Percentiles rank a stretch among this genome's conserved stretches.
Conservation (phyloP, 164 flowering plant species). For the Nelumbo lutea region DNA sequence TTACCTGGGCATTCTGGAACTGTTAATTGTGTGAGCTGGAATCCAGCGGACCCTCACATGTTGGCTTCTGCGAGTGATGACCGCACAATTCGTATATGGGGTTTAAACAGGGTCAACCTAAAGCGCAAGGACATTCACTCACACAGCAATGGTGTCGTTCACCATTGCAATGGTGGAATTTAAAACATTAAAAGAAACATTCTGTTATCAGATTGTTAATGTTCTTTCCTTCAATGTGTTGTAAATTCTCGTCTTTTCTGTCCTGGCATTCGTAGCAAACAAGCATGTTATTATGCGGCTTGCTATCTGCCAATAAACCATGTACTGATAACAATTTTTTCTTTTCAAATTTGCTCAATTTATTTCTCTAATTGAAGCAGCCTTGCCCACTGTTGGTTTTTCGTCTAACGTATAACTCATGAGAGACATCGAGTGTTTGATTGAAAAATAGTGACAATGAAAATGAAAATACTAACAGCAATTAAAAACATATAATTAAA, state of each 20-base stretch:
- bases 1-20: constrained; percentile 39
- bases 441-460: too few species aligned
- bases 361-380: background rate
- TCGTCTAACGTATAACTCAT: too few species aligned
- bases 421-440: too few species aligned
- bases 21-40: constrained; percentile 37
- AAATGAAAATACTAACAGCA: too few species aligned
- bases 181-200: background rate
- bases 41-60: constrained; percentile 34
- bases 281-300: constrained; percentile 21
- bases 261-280: constrained; percentile 28
- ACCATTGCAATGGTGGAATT: constrained; percentile 27
- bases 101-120: constrained; percentile 18
- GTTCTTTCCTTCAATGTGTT: constrained; percentile 15
- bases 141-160: constrained; percentile 19
- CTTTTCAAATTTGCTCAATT: background rate
- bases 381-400: too few species aligned
- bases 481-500: too few species aligned
- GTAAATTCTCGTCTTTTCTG: constrained; percentile 27
- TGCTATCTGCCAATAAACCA: constrained; percentile 28
- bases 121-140: constrained; percentile 13
- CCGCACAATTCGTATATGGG: constrained; percentile 36
- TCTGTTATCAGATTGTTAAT: background rate
- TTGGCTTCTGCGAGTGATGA: constrained; percentile 41
- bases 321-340: constrained; percentile 14